phyloP scores from a whole-genome alignment of 305 asterid species.

The Rubia balearica region DNA sequence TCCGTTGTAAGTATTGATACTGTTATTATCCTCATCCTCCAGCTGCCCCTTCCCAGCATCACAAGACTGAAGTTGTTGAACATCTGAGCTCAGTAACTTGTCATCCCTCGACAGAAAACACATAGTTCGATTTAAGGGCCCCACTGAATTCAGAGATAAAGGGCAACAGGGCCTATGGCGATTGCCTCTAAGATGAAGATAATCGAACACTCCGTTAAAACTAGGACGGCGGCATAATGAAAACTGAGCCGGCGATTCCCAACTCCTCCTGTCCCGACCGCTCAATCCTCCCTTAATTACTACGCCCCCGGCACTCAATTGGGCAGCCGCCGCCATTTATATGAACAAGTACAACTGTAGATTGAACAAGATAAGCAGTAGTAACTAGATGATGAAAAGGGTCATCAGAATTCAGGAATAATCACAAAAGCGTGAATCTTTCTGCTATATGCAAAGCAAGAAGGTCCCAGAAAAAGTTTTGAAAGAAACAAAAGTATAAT shows the following conservation, averaged over 20 bases:
- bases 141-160: slow-evolving; percentile 29
- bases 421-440: not conserved
- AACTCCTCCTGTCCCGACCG: slow-evolving; percentile 14
- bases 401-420: not conserved
- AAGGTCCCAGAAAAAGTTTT: not conserved
- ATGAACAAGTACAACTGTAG: not conserved
- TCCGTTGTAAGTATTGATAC: slow-evolving; percentile 23
- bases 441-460: slow-evolving; percentile 3
- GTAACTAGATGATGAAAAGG: not conserved
- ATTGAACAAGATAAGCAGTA: not conserved
- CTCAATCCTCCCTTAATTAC: slow-evolving; percentile 30
- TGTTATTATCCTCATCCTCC: slow-evolving; percentile 15
- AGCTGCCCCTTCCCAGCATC: slow-evolving; percentile 31
- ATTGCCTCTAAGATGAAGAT: slow-evolving; percentile 10
- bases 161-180: slow-evolving; percentile 17
- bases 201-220: slow-evolving; percentile 21
- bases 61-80: slow-evolving; percentile 26
- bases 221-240: slow-evolving; percentile 15
- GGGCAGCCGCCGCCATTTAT: slow-evolving; percentile 27
- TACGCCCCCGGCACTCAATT: slow-evolving; percentile 29
- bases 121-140: slow-evolving; percentile 31
- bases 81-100: slow-evolving; percentile 32
- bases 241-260: slow-evolving; percentile 10
- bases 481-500: not conserved
- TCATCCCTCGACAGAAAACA: slow-evolving; percentile 26